A percentile compares a stretch with the other conserved stretches of the same genome.
Evolutionary conservation across 768 basidiomycete genomes (phyloP).

Genomic region (Sarcomyxa edulis): DNA sequence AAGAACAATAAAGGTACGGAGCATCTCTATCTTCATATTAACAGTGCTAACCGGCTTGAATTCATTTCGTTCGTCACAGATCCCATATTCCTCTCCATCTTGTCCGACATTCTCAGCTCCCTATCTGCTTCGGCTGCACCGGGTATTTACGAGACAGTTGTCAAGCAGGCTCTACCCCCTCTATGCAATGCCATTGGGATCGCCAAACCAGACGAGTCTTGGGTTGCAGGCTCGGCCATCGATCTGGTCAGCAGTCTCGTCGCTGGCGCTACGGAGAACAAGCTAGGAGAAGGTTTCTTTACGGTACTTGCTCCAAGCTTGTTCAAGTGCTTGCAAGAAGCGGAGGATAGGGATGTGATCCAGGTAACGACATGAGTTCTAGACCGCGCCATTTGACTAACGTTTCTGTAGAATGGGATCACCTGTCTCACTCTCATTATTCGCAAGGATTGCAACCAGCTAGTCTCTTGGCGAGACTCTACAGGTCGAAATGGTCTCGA

Average conservation of each 20-base stretch:
- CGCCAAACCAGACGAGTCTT: slow-evolving; percentile 59
- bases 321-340: slow-evolving; percentile 58
- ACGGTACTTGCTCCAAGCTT: slow-evolving; percentile 66
- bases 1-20: slow-evolving; percentile 76
- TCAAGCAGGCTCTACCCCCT: slow-evolving; percentile 67
- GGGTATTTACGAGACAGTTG: slow-evolving; percentile 67
- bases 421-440: slow-evolving; percentile 77
- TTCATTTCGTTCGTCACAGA: slow-evolving; percentile 34
- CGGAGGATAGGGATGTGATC: slow-evolving; percentile 84
- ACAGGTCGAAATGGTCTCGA: slow-evolving; percentile 73
- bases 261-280: slow-evolving; percentile 53
- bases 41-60: background rate
- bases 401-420: slow-evolving; percentile 65
- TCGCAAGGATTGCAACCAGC: slow-evolving; percentile 80
- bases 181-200: slow-evolving; percentile 61
- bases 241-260: slow-evolving; percentile 75
- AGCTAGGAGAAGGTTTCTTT: slow-evolving; percentile 81
- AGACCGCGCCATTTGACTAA: slow-evolving; percentile 1
- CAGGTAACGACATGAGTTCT: slow-evolving; percentile 42
- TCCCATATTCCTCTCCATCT: slow-evolving; percentile 82
- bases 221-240: slow-evolving; percentile 75
- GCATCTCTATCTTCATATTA: background rate
- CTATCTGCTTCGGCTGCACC: slow-evolving; percentile 57
- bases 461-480: slow-evolving; percentile 69
- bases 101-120: slow-evolving; percentile 73